Conservation (phyloP, 2,329 filamentous ascomycete genomes). For the Ascochyta koolunga region DNA sequence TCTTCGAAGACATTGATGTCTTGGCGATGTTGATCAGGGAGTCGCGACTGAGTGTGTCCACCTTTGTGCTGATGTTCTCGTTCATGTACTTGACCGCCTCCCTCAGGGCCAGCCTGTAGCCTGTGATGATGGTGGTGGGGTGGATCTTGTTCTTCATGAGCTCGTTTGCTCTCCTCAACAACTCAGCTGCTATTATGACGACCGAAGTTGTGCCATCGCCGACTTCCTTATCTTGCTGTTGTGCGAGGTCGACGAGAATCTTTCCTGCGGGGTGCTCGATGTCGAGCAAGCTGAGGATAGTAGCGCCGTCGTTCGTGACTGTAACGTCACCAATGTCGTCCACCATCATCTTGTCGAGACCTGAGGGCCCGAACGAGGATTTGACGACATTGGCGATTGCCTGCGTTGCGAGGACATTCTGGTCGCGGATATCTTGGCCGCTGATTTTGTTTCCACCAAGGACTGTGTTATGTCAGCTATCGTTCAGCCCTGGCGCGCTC, state of each 20-base stretch:
- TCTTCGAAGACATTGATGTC: conserved; percentile 99
- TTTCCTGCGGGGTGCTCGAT: conserved; percentile 98
- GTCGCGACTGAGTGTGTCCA: conserved; percentile 87
- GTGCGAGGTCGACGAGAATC: conserved; percentile 95
- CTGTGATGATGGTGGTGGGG: conserved; percentile 98
- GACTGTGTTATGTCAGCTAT: conserved; percentile 59
- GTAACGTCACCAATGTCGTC: conserved; percentile 99
- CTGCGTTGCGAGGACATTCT: conserved; percentile 96
- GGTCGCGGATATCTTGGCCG: conserved; percentile 93
- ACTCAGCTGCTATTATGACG: conserved; percentile 94
- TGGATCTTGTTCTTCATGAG: conserved; percentile 99
- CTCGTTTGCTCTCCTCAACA: conserved; percentile 92
- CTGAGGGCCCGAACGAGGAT: conserved; percentile 96
- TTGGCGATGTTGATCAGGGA: conserved; percentile 94
- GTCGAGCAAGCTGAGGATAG: conserved; percentile 91
- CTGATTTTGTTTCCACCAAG: conserved; percentile 97
- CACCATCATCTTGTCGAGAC: conserved; percentile 99
- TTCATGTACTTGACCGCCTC: conserved; percentile 99
- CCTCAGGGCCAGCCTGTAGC: conserved; percentile 91
- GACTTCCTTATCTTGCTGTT: conserved; percentile 99
- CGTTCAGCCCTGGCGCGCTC: conserved; percentile 1
- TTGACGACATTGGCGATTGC: conserved; percentile 99
- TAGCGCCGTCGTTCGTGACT: conserved; percentile 97
- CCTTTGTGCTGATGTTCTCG: conserved; percentile 96
- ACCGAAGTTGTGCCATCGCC: conserved; percentile 98